Conservation (phyloP, 2,329 filamentous ascomycete species). For the Stemphylium lycopersici region DNA sequence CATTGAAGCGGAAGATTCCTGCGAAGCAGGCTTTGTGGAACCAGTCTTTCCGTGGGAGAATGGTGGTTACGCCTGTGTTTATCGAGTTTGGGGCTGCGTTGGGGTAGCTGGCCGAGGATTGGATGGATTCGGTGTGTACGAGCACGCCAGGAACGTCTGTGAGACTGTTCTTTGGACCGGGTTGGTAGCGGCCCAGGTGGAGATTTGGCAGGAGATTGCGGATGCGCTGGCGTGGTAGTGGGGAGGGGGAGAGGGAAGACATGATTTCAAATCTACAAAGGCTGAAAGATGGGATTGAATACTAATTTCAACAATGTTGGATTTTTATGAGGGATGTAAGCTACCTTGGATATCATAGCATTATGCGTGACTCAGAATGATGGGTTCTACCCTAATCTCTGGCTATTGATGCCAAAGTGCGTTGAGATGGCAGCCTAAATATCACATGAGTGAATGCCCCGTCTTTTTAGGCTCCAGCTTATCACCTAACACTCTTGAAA, state of each 20-base stretch:
- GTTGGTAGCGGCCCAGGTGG: slow-evolving; percentile 44
- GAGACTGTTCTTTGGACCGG: slow-evolving; percentile 52
- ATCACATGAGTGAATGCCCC: background rate
- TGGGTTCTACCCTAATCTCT: too few species aligned
- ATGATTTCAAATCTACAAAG: slow-evolving; percentile 4
- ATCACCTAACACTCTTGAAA: background rate
- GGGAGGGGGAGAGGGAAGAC: slow-evolving; percentile 6
- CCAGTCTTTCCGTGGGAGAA: slow-evolving; percentile 52
- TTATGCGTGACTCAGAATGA: too few species aligned
- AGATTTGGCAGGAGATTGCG: slow-evolving; percentile 48
- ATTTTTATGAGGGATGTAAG: too few species aligned
- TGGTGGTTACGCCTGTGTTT: slow-evolving; percentile 54
- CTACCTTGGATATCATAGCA: too few species aligned
- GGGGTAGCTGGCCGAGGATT: slow-evolving; percentile 36
- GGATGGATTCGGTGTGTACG: slow-evolving; percentile 50
- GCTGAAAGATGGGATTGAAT: background rate
- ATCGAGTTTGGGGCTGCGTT: slow-evolving; percentile 37
- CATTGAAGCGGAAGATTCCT: slow-evolving; percentile 66
- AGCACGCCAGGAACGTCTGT: slow-evolving; percentile 55
- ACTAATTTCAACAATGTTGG: background rate
- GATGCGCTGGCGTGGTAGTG: slow-evolving; percentile 41
- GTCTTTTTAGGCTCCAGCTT: background rate
- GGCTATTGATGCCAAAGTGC: too few species aligned
- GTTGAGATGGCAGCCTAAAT: too few species aligned
- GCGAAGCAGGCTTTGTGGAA: slow-evolving; percentile 52